These are phyloP conservation scores for Lotus japonicus DNA, from an alignment of 306 rosid genomes.

Conservation along the genomic window DNA sequence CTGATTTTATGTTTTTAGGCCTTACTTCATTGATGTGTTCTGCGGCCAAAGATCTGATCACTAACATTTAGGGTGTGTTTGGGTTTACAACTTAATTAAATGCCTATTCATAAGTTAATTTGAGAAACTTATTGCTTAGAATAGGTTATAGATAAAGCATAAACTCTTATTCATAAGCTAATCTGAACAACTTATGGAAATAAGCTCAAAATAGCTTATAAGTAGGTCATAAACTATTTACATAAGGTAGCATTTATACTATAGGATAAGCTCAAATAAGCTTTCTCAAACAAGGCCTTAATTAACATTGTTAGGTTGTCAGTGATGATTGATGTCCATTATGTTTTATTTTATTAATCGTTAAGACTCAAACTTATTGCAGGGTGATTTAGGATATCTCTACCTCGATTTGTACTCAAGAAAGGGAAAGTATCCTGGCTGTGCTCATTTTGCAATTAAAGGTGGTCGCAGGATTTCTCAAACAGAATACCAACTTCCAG, in stretches of 20 bases:
- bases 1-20: neutral
- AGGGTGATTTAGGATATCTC: constrained; percentile 49
- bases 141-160: too few relatives aligned
- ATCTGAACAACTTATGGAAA: too few relatives aligned
- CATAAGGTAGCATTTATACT: too few relatives aligned
- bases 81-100: too few relatives aligned
- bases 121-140: too few relatives aligned
- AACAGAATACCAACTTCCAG: constrained; percentile 52
- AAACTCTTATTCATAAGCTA: too few relatives aligned
- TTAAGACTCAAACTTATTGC: constrained; percentile 16
- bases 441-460: constrained; percentile 53
- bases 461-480: constrained; percentile 48
- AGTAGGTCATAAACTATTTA: too few relatives aligned
- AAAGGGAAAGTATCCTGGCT: constrained; percentile 47
- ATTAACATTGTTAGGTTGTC: neutral
- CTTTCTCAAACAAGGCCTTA: too few relatives aligned
- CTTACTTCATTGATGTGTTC: neutral
- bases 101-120: too few relatives aligned
- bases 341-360: neutral
- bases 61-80: neutral
- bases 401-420: constrained; percentile 48
- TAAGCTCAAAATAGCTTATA: too few relatives aligned
- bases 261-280: too few relatives aligned
- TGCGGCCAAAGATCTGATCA: neutral
- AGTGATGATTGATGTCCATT: neutral